Evolutionary conservation across 1,284 basidiomycete species (phyloP).

Genomic region (Neotropicomus parvogracilis): DNA sequence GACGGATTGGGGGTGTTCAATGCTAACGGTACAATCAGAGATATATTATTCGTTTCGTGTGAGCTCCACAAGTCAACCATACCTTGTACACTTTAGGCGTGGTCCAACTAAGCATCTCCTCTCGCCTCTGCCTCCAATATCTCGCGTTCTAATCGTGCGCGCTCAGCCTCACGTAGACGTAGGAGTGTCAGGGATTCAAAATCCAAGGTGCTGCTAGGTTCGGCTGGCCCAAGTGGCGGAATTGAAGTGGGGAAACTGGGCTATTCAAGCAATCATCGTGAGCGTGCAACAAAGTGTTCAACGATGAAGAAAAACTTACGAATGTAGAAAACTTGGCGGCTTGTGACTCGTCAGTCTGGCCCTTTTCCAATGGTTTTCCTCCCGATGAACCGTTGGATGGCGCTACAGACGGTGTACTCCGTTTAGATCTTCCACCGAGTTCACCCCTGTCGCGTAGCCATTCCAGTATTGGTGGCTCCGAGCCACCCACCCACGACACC

Average conservation of each 20-base stretch:
- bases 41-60: conserved; percentile 10
- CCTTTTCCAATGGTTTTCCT: background rate
- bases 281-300: background rate
- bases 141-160: conserved; percentile 71
- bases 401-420: background rate
- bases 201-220: conserved; percentile 40
- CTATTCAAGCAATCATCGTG: conserved; percentile 15
- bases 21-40: background rate
- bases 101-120: conserved; percentile 15
- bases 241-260: conserved; percentile 19
- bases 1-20: background rate
- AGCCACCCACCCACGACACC: conserved; percentile 64
- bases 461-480: conserved; percentile 69
- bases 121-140: conserved; percentile 63
- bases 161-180: conserved; percentile 76
- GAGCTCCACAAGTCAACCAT: conserved; percentile 11
- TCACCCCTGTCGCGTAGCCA: conserved; percentile 74
- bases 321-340: conserved; percentile 30
- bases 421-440: conserved; percentile 37
- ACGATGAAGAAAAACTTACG: conserved; percentile 16
- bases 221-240: conserved; percentile 23
- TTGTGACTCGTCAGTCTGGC: conserved; percentile 3
- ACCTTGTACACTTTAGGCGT: conserved; percentile 9
- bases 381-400: background rate
- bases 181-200: conserved; percentile 81